phyloP scores from a whole-genome alignment of 805 yeast species.

The baker's yeast (Saccharomyces cerevisiae) region DNA sequence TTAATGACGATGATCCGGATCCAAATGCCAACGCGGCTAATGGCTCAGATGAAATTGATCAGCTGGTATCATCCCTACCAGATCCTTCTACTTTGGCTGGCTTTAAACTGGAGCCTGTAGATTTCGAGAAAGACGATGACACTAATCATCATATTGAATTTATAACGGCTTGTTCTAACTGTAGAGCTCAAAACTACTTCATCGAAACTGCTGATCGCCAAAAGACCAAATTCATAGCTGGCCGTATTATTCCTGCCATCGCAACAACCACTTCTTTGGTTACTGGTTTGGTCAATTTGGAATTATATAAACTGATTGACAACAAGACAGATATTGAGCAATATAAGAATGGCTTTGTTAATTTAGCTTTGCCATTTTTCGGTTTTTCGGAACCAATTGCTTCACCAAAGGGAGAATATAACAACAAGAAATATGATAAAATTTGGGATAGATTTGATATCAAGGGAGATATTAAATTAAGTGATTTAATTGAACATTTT shows the following conservation, averaged over 20 bases:
- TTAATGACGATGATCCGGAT: slow-evolving; percentile 80
- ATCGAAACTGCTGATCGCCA: slow-evolving; percentile 83
- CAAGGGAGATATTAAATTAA: slow-evolving; percentile 66
- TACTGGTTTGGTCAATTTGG: slow-evolving; percentile 88
- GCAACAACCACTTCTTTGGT: slow-evolving; percentile 98
- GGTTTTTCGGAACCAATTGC: slow-evolving; percentile 95
- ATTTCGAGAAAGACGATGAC: slow-evolving; percentile 97
- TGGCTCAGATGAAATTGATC: slow-evolving; percentile 58
- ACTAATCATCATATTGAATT: slow-evolving; percentile 93
- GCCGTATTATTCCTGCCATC: slow-evolving; percentile 96
- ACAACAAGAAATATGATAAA: slow-evolving; percentile 68
- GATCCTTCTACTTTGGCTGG: slow-evolving; percentile 84
- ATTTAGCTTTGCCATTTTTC: slow-evolving; percentile 88
- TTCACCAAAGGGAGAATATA: slow-evolving; percentile 75
- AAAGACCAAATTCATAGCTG: slow-evolving; percentile 94
- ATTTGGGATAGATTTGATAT: slow-evolving; percentile 94
- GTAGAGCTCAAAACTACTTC: slow-evolving; percentile 86
- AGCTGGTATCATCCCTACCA: slow-evolving; percentile 73
- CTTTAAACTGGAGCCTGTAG: slow-evolving; percentile 78
- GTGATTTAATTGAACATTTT: slow-evolving; percentile 66
- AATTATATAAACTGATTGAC: slow-evolving; percentile 82
- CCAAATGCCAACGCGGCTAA: slow-evolving; percentile 49
- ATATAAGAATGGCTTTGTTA: slow-evolving; percentile 86
- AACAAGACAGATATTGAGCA: slow-evolving; percentile 67
- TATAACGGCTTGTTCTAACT: slow-evolving; percentile 89